Percentiles rank a stretch among this genome's conserved stretches.
Evolutionary conservation across 2,329 filamentous ascomycete genomes (phyloP).

Genomic region (Fusarium denticulatum): DNA sequence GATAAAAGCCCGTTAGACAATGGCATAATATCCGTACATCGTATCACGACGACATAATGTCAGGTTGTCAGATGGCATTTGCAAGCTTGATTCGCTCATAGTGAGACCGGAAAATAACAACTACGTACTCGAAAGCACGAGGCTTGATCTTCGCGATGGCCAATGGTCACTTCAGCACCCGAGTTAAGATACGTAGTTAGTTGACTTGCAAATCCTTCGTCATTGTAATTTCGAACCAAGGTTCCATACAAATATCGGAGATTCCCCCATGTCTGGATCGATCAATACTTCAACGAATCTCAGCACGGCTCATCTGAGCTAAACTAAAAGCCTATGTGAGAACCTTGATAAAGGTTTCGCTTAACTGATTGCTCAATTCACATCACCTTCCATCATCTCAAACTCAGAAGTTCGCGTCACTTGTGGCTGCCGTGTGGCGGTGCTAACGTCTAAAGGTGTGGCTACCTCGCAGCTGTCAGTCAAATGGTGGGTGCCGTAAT

Average conservation of each 20-base stretch:
- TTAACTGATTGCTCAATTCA: constrained; percentile 11
- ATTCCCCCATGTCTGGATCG: constrained; percentile 20
- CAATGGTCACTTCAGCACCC: not conserved
- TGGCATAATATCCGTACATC: constrained; percentile 30
- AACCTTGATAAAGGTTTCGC: constrained; percentile 15
- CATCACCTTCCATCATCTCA: not conserved
- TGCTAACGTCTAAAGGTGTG: constrained; percentile 21
- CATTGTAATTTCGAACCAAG: constrained; percentile 12
- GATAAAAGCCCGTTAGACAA: constrained; percentile 10
- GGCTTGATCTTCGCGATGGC: not conserved
- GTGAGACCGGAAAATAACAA: not conserved
- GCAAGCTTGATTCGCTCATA: not conserved
- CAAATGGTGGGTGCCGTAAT: constrained; percentile 12
- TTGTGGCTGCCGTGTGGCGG: constrained; percentile 23
- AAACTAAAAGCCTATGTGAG: not conserved
- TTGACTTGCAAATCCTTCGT: not conserved
- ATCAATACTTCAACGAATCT: not conserved
- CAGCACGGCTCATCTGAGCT: not conserved
- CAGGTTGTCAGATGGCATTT: not conserved
- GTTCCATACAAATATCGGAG: constrained; percentile 4
- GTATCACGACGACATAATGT: not conserved
- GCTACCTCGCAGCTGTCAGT: constrained; percentile 33
- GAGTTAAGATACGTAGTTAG: not conserved
- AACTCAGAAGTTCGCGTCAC: not conserved
- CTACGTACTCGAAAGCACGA: not conserved